Conservation (phyloP, 768 basidiomycete species). For the Rickenella mellea region DNA sequence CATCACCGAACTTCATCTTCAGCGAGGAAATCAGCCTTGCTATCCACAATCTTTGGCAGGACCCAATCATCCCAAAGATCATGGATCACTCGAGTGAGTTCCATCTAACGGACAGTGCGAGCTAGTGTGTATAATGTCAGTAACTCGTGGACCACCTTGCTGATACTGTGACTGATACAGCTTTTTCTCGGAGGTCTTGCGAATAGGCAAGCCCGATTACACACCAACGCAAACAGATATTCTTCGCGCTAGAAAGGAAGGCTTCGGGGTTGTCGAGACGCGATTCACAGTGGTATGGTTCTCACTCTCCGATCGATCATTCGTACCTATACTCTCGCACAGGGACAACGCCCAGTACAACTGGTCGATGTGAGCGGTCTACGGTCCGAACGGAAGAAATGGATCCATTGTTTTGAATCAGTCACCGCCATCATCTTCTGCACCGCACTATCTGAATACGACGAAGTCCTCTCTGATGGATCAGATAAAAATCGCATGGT, state of each 20-base stretch:
- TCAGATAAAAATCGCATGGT: slow-evolving; percentile 38
- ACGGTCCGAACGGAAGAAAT: slow-evolving; percentile 35
- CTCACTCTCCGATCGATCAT: no score
- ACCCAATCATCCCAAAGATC: slow-evolving; percentile 44
- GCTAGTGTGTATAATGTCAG: no score
- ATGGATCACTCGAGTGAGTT: slow-evolving; percentile 65
- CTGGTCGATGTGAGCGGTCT: slow-evolving; percentile 48
- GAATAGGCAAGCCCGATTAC: slow-evolving; percentile 77
- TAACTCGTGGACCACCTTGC: no score
- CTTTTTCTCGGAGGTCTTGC: slow-evolving; percentile 79
- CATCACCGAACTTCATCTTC: slow-evolving; percentile 33
- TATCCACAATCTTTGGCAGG: slow-evolving; percentile 61
- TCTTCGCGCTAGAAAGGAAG: slow-evolving; percentile 77
- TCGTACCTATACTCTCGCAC: no score
- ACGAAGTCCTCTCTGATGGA: slow-evolving; percentile 37
- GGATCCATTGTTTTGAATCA: slow-evolving; percentile 36
- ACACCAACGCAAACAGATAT: slow-evolving; percentile 82
- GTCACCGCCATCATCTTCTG: slow-evolving; percentile 41
- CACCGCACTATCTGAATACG: slow-evolving; percentile 37
- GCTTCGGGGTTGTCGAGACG: slow-evolving; percentile 86
- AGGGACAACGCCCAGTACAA: no score
- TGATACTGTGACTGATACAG: no score
- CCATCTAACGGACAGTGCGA: slow-evolving; percentile 91
- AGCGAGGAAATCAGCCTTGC: slow-evolving; percentile 60
- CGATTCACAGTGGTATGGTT: slow-evolving; percentile 62